These are phyloP conservation scores for Aureobasidium sp. DNA, from an alignment of 2,329 filamentous ascomycete genomes.

Conservation along the genomic window DNA sequence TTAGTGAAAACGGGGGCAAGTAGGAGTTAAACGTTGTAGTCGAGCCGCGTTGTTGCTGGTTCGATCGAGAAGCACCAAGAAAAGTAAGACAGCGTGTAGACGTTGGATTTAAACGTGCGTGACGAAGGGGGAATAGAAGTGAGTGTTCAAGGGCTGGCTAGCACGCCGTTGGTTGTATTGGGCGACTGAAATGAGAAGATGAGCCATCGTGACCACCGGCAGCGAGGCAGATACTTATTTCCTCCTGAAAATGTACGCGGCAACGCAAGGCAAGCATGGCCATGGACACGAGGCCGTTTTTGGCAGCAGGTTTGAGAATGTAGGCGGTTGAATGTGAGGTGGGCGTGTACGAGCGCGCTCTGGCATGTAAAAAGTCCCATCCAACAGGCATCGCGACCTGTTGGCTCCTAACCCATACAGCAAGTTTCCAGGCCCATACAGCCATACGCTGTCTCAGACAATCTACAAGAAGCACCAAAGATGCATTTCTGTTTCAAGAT, in stretches of 20 bases:
- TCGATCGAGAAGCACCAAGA: constrained; percentile 15
- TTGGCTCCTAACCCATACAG: neutral
- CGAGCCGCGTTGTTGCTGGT: constrained; percentile 15
- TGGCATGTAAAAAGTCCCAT: constrained; percentile 5
- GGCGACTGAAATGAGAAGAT: constrained; percentile 12
- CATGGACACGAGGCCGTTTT: constrained; percentile 14
- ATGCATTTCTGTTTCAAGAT: constrained; percentile 12
- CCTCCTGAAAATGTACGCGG: constrained; percentile 11
- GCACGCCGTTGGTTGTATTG: constrained; percentile 16
- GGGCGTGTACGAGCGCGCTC: constrained; percentile 12
- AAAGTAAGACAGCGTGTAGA: constrained; percentile 13
- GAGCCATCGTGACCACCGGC: constrained; percentile 12
- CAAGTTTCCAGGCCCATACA: constrained; percentile 10
- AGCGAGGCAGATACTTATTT: constrained; percentile 16
- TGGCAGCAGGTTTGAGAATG: constrained; percentile 13
- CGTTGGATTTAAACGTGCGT: constrained; percentile 14
- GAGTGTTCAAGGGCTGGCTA: constrained; percentile 11
- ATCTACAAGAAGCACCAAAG: neutral
- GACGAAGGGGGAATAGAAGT: constrained; percentile 11
- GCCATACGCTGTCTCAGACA: constrained; percentile 14
- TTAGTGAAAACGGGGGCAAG: constrained; percentile 11
- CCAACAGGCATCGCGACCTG: neutral
- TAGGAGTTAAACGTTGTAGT: constrained; percentile 13
- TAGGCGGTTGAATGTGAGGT: constrained; percentile 6
- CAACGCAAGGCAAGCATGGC: constrained; percentile 10